Conservation (phyloP, 805 yeast species). For the Phaffomyces opuntiae region DNA sequence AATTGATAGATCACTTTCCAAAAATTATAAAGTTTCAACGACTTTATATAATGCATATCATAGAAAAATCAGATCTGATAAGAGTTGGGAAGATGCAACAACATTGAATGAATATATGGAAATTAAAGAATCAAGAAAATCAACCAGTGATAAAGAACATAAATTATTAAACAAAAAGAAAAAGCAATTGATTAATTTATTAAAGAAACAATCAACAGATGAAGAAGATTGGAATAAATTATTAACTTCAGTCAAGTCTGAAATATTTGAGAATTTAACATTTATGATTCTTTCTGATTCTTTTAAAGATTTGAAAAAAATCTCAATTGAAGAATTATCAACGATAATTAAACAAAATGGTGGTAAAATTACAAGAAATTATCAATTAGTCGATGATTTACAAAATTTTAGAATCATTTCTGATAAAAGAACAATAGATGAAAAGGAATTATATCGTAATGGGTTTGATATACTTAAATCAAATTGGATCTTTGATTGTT, state of each 20-base stretch:
- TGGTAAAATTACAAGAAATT: constrained; percentile 37
- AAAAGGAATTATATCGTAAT: constrained; percentile 28
- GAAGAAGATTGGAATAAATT: constrained; percentile 19
- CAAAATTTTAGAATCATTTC: constrained; percentile 28
- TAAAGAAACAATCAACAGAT: constrained; percentile 12
- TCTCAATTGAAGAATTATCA: constrained; percentile 30
- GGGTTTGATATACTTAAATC: constrained; percentile 63
- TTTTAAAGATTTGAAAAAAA: constrained; percentile 19
- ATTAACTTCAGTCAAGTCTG: constrained; percentile 17
- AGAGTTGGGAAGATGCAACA: constrained; percentile 47
- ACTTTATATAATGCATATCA: constrained; percentile 78
- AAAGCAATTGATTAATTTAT: constrained; percentile 9
- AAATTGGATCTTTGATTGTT: constrained; percentile 67
- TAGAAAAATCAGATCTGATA: constrained; percentile 60
- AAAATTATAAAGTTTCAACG: constrained; percentile 52
- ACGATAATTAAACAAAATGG: constrained; percentile 39
- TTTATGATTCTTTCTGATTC: constrained; percentile 54
- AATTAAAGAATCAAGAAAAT: constrained; percentile 22
- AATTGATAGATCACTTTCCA: constrained; percentile 41
- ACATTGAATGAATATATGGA: constrained; percentile 47
- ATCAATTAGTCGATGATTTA: constrained; percentile 15
- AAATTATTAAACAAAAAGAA: constrained; percentile 24
- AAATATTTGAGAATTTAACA: constrained; percentile 36
- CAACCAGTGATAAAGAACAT: constrained; percentile 17
- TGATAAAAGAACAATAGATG: constrained; percentile 32